These are phyloP conservation scores for Bathelium albidoporum DNA, from an alignment of 495 filamentous ascomycete species.

Conservation along the genomic window DNA sequence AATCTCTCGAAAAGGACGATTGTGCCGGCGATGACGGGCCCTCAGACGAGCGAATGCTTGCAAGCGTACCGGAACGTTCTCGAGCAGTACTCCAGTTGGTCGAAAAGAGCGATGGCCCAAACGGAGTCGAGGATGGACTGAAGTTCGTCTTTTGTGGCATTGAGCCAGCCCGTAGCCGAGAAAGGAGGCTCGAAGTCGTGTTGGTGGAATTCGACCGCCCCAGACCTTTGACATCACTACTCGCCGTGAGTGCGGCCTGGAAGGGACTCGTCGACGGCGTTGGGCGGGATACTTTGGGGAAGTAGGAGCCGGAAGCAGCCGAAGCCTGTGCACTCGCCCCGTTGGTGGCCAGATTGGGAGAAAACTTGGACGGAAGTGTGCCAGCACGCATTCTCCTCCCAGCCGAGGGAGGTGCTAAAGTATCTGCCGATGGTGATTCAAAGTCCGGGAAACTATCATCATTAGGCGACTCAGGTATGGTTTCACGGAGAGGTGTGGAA, in stretches of 20 bases:
- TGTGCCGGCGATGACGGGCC: conserved; percentile 78
- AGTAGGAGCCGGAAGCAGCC: not conserved
- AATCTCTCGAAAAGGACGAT: conserved; percentile 82
- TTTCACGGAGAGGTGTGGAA: conserved; percentile 91
- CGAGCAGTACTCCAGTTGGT: conserved; percentile 68
- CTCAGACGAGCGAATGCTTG: conserved; percentile 82
- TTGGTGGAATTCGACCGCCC: conserved; percentile 22
- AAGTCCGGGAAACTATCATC: conserved; percentile 93
- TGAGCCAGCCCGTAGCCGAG: conserved; percentile 83
- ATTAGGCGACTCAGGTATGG: conserved; percentile 90
- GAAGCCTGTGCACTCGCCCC: conserved; percentile 21
- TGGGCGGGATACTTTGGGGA: conserved; percentile 40
- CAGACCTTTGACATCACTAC: conserved; percentile 42
- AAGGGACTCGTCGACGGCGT: conserved; percentile 90
- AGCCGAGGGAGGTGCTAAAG: conserved; percentile 12
- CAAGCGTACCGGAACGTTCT: conserved; percentile 72
- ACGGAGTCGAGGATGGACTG: conserved; percentile 53
- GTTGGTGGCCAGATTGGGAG: conserved; percentile 53
- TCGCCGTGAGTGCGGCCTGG: conserved; percentile 60
- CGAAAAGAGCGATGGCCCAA: conserved; percentile 82
- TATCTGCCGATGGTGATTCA: conserved; percentile 46
- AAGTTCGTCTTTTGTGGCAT: conserved; percentile 82
- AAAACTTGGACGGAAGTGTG: conserved; percentile 91
- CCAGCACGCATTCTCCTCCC: conserved; percentile 52
- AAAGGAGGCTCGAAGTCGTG: conserved; percentile 52